Evolutionary conservation across 495 filamentous ascomycete species (phyloP), one percentile per base, ranked within the genome.

Genomic region (Cercophora sp.): DNA sequence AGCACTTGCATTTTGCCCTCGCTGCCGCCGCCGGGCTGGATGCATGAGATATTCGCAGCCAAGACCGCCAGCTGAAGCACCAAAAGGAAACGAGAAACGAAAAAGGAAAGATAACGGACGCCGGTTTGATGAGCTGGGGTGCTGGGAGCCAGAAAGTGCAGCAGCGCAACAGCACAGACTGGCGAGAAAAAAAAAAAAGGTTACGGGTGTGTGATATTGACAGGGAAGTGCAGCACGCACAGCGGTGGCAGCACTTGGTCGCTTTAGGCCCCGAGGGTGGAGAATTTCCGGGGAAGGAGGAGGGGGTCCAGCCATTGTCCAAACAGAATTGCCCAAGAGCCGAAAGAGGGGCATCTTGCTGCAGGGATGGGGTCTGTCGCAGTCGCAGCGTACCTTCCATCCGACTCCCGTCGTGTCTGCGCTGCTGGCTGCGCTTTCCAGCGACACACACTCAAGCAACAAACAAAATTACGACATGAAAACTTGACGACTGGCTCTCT

Each of bases 381-480:
- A 22, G 31, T 48, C 46, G 16, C 46, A 16, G 18, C 46, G 16
- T 48, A 19, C 31, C 27, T 43, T 22, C 40, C 40, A 43, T 43
- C 40, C 31, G 29, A 18, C 46, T 13, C n/a, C n/a, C n/a, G n/a
- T n/a, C n/a, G n/a, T n/a, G n/a, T n/a, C n/a, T n/a, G n/a, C n/a
- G n/a, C n/a, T n/a, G n/a, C n/a, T n/a, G n/a, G n/a, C n/a, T n/a
- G n/a, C n/a, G n/a, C n/a, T n/a, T n/a, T n/a, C n/a, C n/a, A n/a
- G n/a, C n/a, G n/a, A n/a, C n/a, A n/a, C n/a, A n/a, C n/a, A n/a
- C n/a, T n/a, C n/a, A n/a, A n/a, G n/a, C n/a, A n/a, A n/a, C n/a
- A n/a, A n/a, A n/a, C n/a, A n/a, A n/a, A n/a, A 64, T 68, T 68
- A 64, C 65, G 61, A 52, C 51, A 64, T 55, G 51, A 39, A 66